These are phyloP conservation scores for Chrysanthemum lavandulifolium DNA, from an alignment of 129 eudicot species.

Conservation along the genomic window DNA sequence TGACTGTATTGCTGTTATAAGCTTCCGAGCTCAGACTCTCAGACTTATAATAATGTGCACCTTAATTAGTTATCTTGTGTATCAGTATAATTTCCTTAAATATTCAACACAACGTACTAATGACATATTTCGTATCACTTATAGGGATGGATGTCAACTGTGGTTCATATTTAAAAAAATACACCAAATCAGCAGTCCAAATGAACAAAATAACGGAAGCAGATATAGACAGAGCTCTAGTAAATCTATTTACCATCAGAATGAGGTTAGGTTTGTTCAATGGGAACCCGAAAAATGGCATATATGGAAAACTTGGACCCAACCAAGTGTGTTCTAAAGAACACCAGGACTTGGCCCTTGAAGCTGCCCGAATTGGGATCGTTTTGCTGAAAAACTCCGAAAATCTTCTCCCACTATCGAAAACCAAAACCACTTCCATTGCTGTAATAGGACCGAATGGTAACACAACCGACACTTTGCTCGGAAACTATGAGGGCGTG, in stretches of 20 bases:
- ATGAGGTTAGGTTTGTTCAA: slow-evolving; percentile 72
- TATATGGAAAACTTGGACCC: slow-evolving; percentile 41
- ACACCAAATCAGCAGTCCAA: slow-evolving; percentile 67
- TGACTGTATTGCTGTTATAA: no score
- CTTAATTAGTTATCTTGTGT: no score
- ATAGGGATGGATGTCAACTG: slow-evolving; percentile 81
- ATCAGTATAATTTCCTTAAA: no score
- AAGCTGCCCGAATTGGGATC: slow-evolving; percentile 59
- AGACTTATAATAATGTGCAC: no score
- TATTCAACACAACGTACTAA: neutral
- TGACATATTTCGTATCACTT: neutral
- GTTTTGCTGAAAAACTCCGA: slow-evolving; percentile 55
- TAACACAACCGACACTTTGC: slow-evolving; percentile 33
- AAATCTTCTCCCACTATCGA: slow-evolving; percentile 52
- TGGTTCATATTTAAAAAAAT: slow-evolving; percentile 48
- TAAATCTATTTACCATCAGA: slow-evolving; percentile 60
- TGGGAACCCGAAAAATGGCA: slow-evolving; percentile 49
- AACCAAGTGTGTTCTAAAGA: slow-evolving; percentile 45
- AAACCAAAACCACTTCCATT: slow-evolving; percentile 41
- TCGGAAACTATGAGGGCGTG: slow-evolving; percentile 66
- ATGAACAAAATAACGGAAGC: slow-evolving; percentile 46
- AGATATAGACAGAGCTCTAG: slow-evolving; percentile 65
- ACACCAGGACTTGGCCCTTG: slow-evolving; percentile 57
- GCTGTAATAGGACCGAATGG: slow-evolving; percentile 80
- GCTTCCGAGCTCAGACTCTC: no score